Evolutionary conservation across 2,329 filamentous ascomycete species (phyloP), one percentile per base, ranked within the genome.

Genomic region (Neonectria coccinea): DNA sequence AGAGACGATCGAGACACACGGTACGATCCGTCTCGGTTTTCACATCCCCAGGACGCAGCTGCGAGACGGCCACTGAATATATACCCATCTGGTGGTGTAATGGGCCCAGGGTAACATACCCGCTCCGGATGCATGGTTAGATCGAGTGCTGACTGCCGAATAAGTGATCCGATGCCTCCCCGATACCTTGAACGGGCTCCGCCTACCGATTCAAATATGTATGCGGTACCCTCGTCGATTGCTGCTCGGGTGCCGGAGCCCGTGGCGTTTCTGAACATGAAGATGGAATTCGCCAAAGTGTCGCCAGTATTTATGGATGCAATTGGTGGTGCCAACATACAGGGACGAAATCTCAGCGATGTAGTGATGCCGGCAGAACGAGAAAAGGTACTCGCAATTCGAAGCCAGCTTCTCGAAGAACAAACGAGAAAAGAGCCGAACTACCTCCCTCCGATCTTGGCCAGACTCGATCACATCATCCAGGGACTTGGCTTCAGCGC

Each of bases 1-100:
- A 88, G 92, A 72, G 92, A 95, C 74, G 91, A 92, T 64, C 83
- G 86, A 70, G 88, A 90, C 67, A 75, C 84, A 53, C 83, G 87
- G 67, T 89, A 86, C 71, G 88, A 89, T 63, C 76, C 81, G 16
- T 75, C 82, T 3, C 81, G 84, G 62, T 83, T 82, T 63, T 78
- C 81, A 50, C 81, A 82, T 65, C 77, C 80, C 11, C 76, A 80
- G 61, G 85, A 87, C 71, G 76, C 79, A 58, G 77, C 78, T 31
- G 75, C 78, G 67, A 84, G 85, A 70, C 81, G 86, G 66, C 85
- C 86, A 11, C 67, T 85, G 29, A 85, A 83, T 51, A 78, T 85
- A 50, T 88, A 86, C 69, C 79, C 83, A 14, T 79, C 84, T 10
- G 78, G 82, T 16, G 79, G 80, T 62, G 73, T 80, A 45, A 77